Conservation (phyloP, 2,329 filamentous ascomycete species). For the Trichoderma sp. region DNA sequence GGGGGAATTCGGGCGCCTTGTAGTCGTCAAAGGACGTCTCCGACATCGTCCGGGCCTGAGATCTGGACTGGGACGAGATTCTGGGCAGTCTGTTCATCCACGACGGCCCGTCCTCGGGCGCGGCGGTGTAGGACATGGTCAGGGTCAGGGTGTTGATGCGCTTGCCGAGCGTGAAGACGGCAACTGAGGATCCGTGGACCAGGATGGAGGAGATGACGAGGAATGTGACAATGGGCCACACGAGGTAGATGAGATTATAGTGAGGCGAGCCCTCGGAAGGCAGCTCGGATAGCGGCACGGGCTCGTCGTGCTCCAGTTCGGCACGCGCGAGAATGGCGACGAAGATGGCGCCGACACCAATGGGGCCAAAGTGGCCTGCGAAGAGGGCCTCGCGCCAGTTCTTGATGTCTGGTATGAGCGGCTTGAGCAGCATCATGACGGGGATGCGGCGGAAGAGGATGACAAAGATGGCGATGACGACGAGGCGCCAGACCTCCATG, state of each 20-base stretch:
- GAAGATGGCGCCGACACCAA: conserved; percentile 95
- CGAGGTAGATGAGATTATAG: conserved; percentile 75
- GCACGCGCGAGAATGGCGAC: conserved; percentile 89
- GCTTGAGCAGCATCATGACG: conserved; percentile 88
- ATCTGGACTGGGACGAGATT: conserved; percentile 69
- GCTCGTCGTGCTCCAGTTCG: conserved; percentile 77
- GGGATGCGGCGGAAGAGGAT: conserved; percentile 95
- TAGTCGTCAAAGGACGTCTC: conserved; percentile 70
- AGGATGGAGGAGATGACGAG: conserved; percentile 92
- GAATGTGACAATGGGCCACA: conserved; percentile 96
- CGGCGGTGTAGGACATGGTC: conserved; percentile 94
- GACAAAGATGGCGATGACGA: conserved; percentile 92
- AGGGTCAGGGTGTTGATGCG: conserved; percentile 95
- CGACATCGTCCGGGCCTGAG: conserved; percentile 82
- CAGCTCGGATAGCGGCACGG: conserved; percentile 70
- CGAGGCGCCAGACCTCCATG: conserved; percentile 81
- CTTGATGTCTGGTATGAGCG: conserved; percentile 93
- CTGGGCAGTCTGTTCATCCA: conserved; percentile 94
- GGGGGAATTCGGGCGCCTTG: conserved; percentile 62
- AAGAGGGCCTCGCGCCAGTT: conserved; percentile 98
- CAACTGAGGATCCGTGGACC: conserved; percentile 96
- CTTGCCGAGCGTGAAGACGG: conserved; percentile 96
- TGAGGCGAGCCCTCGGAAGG: conserved; percentile 58
- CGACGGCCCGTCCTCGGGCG: conserved; percentile 80
- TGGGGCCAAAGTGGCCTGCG: conserved; percentile 95